Conservation (phyloP, 2,329 filamentous ascomycete species). For the Coniochaeta sp. region DNA sequence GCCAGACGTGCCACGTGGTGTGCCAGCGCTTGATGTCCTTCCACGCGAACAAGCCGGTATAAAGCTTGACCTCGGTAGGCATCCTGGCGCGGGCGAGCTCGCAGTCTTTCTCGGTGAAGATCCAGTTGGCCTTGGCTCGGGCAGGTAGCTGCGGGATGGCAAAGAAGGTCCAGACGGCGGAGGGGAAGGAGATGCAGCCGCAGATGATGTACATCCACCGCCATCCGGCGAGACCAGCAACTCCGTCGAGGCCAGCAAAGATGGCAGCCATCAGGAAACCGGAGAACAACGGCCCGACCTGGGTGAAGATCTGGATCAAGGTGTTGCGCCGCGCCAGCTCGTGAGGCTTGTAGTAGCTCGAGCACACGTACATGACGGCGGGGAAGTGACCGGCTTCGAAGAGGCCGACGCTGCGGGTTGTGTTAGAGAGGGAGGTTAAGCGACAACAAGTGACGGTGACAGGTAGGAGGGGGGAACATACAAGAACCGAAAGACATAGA, state of each 20-base stretch:
- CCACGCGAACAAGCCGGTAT: slow-evolving; percentile 21
- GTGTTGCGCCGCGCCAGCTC: slow-evolving; percentile 21
- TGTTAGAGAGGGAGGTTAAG: not conserved
- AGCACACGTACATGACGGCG: slow-evolving; percentile 21
- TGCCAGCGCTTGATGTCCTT: slow-evolving; percentile 21
- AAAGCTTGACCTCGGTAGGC: slow-evolving; percentile 15
- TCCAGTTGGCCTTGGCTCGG: slow-evolving; percentile 19
- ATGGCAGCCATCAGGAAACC: slow-evolving; percentile 20
- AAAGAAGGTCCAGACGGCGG: slow-evolving; percentile 17
- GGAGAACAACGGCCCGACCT: slow-evolving; percentile 18
- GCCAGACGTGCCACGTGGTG: slow-evolving; percentile 20
- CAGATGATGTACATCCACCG: slow-evolving; percentile 22
- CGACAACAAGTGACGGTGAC: not conserved
- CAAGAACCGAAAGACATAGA: slow-evolving; percentile 21
- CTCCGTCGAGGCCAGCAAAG: slow-evolving; percentile 13
- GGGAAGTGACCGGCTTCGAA: slow-evolving; percentile 23
- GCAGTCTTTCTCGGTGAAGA: slow-evolving; percentile 17
- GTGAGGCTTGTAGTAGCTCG: slow-evolving; percentile 22
- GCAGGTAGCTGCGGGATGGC: slow-evolving; percentile 19
- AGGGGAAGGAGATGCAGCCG: slow-evolving; percentile 18
- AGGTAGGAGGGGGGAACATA: too few relatives aligned
- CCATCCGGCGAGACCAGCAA: slow-evolving; percentile 15
- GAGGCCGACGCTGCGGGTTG: slow-evolving; percentile 14
- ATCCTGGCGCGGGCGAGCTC: slow-evolving; percentile 15
- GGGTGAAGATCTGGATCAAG: slow-evolving; percentile 19